Conservation (phyloP, 306 rosid species). For the Cicer arietinum region DNA sequence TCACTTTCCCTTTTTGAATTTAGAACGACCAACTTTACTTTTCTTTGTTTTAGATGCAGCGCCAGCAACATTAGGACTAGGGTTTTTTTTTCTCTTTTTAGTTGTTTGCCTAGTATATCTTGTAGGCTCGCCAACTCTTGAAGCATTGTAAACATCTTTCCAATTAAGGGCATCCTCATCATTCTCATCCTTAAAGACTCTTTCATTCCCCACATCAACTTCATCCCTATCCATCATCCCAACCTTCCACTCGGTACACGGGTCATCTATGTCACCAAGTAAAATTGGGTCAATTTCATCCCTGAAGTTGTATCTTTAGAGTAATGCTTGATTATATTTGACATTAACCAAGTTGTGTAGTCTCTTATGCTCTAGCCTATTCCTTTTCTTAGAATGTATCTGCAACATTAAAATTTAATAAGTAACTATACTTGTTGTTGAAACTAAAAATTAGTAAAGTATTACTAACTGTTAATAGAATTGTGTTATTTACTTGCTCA, state of each 20-base stretch:
- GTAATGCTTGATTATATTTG: not conserved
- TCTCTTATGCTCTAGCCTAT: not conserved
- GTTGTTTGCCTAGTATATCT: no score
- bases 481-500: not conserved
- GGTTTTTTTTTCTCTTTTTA: no score
- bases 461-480: no score
- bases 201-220: not conserved
- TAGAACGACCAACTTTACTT: not conserved
- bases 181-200: not conserved
- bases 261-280: not conserved
- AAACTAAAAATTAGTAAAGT: no score
- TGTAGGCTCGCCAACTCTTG: no score
- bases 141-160: not conserved
- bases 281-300: not conserved
- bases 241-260: not conserved
- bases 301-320: not conserved
- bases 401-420: no score
- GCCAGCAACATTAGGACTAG: no score
- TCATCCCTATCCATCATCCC: not conserved
- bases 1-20: no score
- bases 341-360: not conserved
- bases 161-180: not conserved
- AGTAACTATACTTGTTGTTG: not conserved
- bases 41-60: no score
- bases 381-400: not conserved